Base-by-base conservation (phyloP, 192 early-diverging fungal species). In the Dissophora globulifera region DNA sequence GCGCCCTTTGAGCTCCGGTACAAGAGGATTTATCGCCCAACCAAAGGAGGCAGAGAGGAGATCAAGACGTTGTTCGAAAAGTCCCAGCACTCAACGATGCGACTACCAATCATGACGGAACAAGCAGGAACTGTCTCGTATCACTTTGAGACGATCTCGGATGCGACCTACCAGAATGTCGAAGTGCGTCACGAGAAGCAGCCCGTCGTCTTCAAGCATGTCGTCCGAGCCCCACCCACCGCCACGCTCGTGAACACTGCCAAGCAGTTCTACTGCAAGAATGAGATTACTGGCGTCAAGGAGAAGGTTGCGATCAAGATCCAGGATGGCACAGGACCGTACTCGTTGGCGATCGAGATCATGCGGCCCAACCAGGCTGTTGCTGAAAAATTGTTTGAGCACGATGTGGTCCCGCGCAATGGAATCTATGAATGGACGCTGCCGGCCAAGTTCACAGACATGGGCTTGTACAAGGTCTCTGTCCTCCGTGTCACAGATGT, bases 391-490 rank as follows among this genome's bases (percentile, higher is more conserved):
- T n/a, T 74, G 17, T 64, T 45, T 20, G 69, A 56, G 23, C 61
- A 64, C 23, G 69, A 74, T 53, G 69, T 64, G 1, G 49, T 53
- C 0, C 60, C 69, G 15, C 62, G 15, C 9, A 74, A 74, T 15
- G 69, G 69, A 23, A 50, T 74, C n/a, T 74, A 58, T 35, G 61
- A 74, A 6, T 74, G 69, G 69, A 58, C 53, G 0, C 26, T 74
- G 41, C 69, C 69, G 15, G 60, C 69, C 13, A 63, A 50, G 26
- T 74, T 74, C 38, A 52, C 61, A 11, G 69, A 64, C n/a, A 60
- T 63, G 17, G 69, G 69, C 17, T 13, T 58, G 22, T 57, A 74
- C 43, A 50, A 20, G 1, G 69, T 74, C 17, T 58, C 69, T n/a
- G 62, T 74, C 10, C 38, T 64, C 6, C 51, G 52, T 0, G 69